Base-by-base conservation (phyloP, 2,329 filamentous ascomycete genomes). In the Fusarium tuaranense region DNA sequence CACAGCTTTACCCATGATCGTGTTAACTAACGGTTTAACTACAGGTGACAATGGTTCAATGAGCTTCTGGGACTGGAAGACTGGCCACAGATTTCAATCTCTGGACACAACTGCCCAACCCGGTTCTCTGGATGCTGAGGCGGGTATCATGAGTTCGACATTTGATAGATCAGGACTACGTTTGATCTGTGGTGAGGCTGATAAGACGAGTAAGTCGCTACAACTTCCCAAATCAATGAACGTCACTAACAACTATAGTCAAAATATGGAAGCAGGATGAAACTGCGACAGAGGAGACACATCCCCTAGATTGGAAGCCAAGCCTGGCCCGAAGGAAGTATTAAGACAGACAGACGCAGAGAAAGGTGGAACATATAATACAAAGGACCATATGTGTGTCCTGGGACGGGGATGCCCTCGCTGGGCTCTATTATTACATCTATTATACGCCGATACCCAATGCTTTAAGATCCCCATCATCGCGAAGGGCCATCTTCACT, bases 1-100 rank as follows among this genome's bases (percentile, higher is more conserved):
- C 20, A 30, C 5, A 9, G 3, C 6, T 16, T 12, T 2, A 22
- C 12, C 4, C 14, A n/a, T 18, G 20, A 16, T 27, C 5, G n/a
- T 32, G 6, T 18, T 25, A 41, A n/a, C 70, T 77, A 68, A 79
- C 44, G 34, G 12, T 27, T 41, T 20, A 13, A 67, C 20, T 22
- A 0, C 61, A 86, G 84, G 92, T 57, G 97, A 99, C 80, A 98
- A 99, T 78, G 97, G 97, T 46, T 97, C 94, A 39, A 97, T 98
- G 87, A 94, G 92, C 76, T 99, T 99, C 87, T 99, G 95, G 94
- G 97, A 99, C 82, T 99, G 97, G 97, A 98, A 98, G 85, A 94
- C 95, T 0, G 97, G 97, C 0, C 91, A 99, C 81, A 90, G 93
- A 58, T 99, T 97, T 86, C 97, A 99, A 84, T 90, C 91, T 10